phyloP scores from a whole-genome alignment of 306 rosid genomes.

The Sechiopsis laciniata region DNA sequence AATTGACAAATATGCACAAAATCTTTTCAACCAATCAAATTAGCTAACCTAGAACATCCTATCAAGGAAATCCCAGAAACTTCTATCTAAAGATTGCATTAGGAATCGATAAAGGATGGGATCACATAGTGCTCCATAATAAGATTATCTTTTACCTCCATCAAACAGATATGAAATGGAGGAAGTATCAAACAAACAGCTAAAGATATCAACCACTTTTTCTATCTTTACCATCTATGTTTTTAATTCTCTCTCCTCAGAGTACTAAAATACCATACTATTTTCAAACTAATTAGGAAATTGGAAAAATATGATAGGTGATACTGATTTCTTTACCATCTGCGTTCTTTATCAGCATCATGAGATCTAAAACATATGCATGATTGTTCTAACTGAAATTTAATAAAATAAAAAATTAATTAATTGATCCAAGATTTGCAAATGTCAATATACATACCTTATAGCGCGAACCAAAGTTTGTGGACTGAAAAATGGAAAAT shows the following conservation, averaged over 20 bases:
- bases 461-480: slow-evolving; percentile 92
- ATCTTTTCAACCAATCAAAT: slow-evolving; percentile 14
- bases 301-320: too few relatives aligned
- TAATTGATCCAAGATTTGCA: slow-evolving; percentile 11
- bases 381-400: background rate
- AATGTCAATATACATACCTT: slow-evolving; percentile 39
- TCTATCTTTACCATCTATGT: too few relatives aligned
- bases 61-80: slow-evolving; percentile 12
- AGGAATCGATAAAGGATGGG: background rate
- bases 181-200: too few relatives aligned
- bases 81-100: background rate
- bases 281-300: too few relatives aligned
- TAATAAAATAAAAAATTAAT: background rate
- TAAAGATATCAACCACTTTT: too few relatives aligned
- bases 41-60: slow-evolving; percentile 20
- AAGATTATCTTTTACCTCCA: background rate
- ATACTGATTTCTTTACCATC: too few relatives aligned
- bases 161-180: too few relatives aligned
- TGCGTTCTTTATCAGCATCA: background rate
- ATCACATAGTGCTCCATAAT: background rate
- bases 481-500: slow-evolving; percentile 57
- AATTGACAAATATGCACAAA: slow-evolving; percentile 12
- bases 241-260: too few relatives aligned
- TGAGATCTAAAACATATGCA: background rate
- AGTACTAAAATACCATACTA: too few relatives aligned